Conservation (phyloP, 2,329 filamentous ascomycete species). For the Cercospora sojina region DNA sequence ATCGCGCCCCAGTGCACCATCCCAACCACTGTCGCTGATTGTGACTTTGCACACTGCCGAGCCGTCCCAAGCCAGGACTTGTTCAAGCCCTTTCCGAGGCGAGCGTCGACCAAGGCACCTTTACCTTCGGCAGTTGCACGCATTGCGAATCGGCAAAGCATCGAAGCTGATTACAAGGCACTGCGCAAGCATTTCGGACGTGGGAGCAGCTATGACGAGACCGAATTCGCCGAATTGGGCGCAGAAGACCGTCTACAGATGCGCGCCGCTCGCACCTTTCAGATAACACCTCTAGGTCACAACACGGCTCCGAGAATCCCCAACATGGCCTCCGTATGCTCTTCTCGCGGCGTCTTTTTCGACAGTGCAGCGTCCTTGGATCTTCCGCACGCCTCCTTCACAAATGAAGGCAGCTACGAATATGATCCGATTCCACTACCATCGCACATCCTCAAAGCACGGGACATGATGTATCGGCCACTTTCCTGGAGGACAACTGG, state of each 20-base stretch:
- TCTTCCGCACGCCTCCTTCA: not conserved
- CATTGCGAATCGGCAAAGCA: conserved; percentile 21
- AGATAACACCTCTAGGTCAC: conserved; percentile 8
- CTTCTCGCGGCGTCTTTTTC: not conserved
- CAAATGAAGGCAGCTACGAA: not conserved
- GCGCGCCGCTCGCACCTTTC: conserved; percentile 5
- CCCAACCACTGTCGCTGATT: not conserved
- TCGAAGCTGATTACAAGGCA: conserved; percentile 15
- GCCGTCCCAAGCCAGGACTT: not conserved
- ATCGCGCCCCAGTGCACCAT: not conserved
- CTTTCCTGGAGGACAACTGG: not conserved
- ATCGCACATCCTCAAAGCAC: conserved; percentile 18
- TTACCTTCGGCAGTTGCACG: conserved; percentile 28
- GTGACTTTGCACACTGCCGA: conserved; percentile 1
- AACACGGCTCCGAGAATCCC: not conserved
- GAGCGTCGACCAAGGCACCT: not conserved
- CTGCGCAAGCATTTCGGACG: conserved; percentile 14
- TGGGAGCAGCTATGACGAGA: not conserved
- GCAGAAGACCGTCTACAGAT: not conserved
- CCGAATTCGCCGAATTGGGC: conserved; percentile 3
- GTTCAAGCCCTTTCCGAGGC: not conserved
- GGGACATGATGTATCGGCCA: conserved; percentile 11
- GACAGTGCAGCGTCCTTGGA: not conserved
- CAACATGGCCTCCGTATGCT: not conserved
- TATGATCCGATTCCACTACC: conserved; percentile 16